Conservation (phyloP, 2,329 filamentous ascomycete species). For the Curvularia sp. region DNA sequence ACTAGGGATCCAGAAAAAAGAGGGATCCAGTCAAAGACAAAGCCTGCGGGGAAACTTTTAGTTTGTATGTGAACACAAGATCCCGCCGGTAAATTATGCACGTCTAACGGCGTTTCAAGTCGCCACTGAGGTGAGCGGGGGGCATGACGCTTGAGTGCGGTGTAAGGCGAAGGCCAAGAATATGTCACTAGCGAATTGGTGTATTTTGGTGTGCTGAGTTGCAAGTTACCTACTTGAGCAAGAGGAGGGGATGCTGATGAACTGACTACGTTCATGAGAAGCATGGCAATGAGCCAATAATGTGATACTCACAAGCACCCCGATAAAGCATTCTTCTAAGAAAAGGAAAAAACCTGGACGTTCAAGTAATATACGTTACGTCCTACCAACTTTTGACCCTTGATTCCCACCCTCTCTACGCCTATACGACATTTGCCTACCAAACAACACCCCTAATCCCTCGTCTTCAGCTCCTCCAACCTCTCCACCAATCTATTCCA, state of each 20-base stretch:
- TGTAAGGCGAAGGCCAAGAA: not conserved
- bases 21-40: slow-evolving; percentile 31
- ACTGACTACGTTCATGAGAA: not conserved
- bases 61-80: slow-evolving; percentile 32
- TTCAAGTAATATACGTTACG: not conserved
- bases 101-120: slow-evolving; percentile 40
- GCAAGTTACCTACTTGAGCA: not conserved
- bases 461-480: slow-evolving; percentile 53
- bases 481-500: slow-evolving; percentile 67
- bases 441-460: slow-evolving; percentile 6
- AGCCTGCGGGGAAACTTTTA: slow-evolving; percentile 35
- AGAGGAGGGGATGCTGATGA: not conserved
- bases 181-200: not conserved
- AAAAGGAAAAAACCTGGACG: not conserved
- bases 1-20: slow-evolving; percentile 21
- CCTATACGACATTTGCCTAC: not conserved
- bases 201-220: not conserved
- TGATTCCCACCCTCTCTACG: not conserved
- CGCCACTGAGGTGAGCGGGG: slow-evolving; percentile 16
- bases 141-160: not conserved
- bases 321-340: too few relatives aligned
- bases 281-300: not conserved
- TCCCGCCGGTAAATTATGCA: slow-evolving; percentile 37
- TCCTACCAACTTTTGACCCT: not conserved
- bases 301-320: not conserved